Evolutionary conservation across 1,139 yeast species (phyloP), one percentile per base, ranked within the genome.

Genomic region (Pichia sp.): DNA sequence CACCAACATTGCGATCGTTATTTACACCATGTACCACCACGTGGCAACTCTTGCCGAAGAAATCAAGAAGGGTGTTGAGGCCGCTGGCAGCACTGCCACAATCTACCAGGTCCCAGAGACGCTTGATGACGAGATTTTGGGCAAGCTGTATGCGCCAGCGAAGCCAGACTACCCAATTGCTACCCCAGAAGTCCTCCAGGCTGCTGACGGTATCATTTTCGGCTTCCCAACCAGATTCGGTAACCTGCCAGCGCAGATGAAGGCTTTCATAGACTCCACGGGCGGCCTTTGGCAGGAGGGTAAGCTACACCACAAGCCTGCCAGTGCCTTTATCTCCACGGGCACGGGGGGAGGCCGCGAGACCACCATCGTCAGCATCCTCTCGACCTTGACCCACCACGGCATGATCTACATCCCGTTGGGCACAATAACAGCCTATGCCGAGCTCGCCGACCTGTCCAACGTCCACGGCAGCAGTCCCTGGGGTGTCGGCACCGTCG

Each of bases 211-310:
- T 38, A 71, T 75, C 57, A 53, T 79, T 42, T 76, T 79, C 58
- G 84, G 83, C 54, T 60, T 75, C 57, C 82, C 83, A 57, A 78
- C 82, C 26, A 72, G 83, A 68, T 79, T 66, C 58, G 84, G 83
- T 60, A 65, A 66, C 50, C 54, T 69, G 26, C 80, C 83, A 38
- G 74, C 79, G 30, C 84, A 79, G 68, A 69, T 76, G 64, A 65
- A 67, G 53, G 59, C 73, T 4, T 79, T 76, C 65, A 72, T 75
- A 69, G 82, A 73, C 60, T 61, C 72, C 47, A 74, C 79, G 16
- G 82, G 82, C 54, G 75, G 73, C 4, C 70, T 77, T 57, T 79
- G 84, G 84, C 78, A 78, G 46, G n/a, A 62, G 5, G 82, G 82
- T 61, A 75, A 72, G 1, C 68, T 78, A 46, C 61, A 69, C 58